Percentiles rank a stretch among this genome's conserved stretches.
Conservation (phyloP, 169 alveolate genomes). For the Plasmodium relictum region DNA sequence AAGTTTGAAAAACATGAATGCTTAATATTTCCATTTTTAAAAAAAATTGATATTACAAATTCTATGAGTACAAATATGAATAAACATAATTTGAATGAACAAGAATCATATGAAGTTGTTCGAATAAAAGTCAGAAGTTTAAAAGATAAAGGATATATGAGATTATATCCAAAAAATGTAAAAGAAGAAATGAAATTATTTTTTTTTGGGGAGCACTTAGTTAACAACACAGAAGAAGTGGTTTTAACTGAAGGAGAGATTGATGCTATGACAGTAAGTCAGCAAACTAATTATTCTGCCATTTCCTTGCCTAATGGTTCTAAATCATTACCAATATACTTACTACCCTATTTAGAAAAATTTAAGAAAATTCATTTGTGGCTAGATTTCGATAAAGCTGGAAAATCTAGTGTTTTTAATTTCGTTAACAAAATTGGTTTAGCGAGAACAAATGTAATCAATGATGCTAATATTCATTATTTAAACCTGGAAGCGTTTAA, state of each 20-base stretch:
- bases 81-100: slow-evolving; percentile 15
- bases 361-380: slow-evolving; percentile 93
- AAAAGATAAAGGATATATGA: slow-evolving; percentile 90
- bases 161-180: slow-evolving; percentile 92
- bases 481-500: slow-evolving; percentile 54
- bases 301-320: slow-evolving; percentile 97
- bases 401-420: slow-evolving; percentile 92
- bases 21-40: slow-evolving; percentile 66
- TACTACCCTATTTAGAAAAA: slow-evolving; percentile 92
- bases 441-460: slow-evolving; percentile 91
- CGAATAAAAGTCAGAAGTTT: slow-evolving; percentile 84
- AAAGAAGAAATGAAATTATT: slow-evolving; percentile 88
- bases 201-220: slow-evolving; percentile 92
- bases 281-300: slow-evolving; percentile 93
- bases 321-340: slow-evolving; percentile 91
- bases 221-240: slow-evolving; percentile 81
- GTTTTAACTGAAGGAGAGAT: slow-evolving; percentile 97
- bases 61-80: not conserved
- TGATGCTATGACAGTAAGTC: slow-evolving; percentile 96
- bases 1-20: slow-evolving; percentile 75
- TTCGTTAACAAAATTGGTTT: slow-evolving; percentile 94
- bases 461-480: slow-evolving; percentile 76
- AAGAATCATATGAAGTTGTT: slow-evolving; percentile 72
- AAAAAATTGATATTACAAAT: slow-evolving; percentile 2
- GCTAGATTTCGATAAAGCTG: slow-evolving; percentile 96